These are phyloP conservation scores for Aspergillus kassunensis DNA, from an alignment of 495 filamentous ascomycete genomes.

Conservation along the genomic window DNA sequence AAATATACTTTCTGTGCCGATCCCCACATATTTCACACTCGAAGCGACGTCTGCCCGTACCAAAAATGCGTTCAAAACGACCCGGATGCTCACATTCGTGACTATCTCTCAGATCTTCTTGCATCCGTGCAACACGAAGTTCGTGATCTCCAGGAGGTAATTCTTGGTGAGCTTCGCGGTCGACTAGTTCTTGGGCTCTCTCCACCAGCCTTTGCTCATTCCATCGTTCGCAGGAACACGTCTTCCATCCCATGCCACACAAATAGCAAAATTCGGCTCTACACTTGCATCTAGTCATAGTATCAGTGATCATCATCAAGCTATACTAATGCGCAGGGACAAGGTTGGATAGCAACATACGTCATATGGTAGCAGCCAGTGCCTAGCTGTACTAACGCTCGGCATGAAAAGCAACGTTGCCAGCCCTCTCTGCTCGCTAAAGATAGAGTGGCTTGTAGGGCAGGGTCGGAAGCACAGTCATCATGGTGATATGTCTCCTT, in stretches of 20 bases:
- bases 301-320: not conserved
- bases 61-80: not conserved
- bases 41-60: not conserved
- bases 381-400: conserved; percentile 54
- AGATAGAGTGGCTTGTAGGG: conserved; percentile 43
- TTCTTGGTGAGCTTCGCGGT: not conserved
- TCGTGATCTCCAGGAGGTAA: not conserved
- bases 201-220: conserved; percentile 20
- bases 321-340: not conserved
- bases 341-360: conserved; percentile 35
- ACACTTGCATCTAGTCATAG: conserved; percentile 1
- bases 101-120: not conserved
- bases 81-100: conserved; percentile 7
- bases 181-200: conserved; percentile 2
- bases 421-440: conserved; percentile 55
- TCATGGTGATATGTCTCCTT: conserved; percentile 32
- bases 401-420: conserved; percentile 58
- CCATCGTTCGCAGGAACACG: conserved; percentile 9
- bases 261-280: conserved; percentile 3
- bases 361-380: conserved; percentile 61
- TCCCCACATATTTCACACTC: conserved; percentile 5
- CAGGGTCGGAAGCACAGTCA: conserved; percentile 50
- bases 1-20: conserved; percentile 2
- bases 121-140: conserved; percentile 2
- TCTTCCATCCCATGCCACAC: conserved; percentile 1